Percentiles rank a stretch among this genome's conserved stretches.
phyloP scores from a whole-genome alignment of 2,329 filamentous ascomycete genomes.

The Lecanicillium sp. region DNA sequence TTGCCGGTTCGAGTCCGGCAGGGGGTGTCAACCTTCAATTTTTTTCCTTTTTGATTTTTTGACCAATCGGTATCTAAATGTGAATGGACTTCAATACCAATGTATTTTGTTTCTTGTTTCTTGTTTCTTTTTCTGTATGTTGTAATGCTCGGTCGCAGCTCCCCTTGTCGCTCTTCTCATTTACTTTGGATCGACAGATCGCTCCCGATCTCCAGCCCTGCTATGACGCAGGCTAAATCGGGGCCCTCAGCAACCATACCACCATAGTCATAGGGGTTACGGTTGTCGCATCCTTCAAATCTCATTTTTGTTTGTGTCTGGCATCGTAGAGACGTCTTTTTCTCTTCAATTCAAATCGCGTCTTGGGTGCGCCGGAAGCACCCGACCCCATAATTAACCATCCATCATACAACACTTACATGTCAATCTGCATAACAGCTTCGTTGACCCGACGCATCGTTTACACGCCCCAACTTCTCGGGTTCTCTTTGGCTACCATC shows the following conservation, averaged over 20 bases:
- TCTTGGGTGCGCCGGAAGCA: background rate
- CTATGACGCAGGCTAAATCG: constrained; percentile 13
- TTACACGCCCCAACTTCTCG: background rate
- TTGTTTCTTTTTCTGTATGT: background rate
- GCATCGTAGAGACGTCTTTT: background rate
- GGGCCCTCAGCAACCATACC: background rate
- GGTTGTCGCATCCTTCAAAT: background rate
- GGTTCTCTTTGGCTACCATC: background rate
- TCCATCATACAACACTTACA: constrained; percentile 1
- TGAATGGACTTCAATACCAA: too few species aligned
- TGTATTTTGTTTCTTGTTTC: background rate
- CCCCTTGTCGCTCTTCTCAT: too few species aligned
- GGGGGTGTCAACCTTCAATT: constrained; percentile 6
- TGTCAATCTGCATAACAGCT: background rate
- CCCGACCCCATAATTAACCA: background rate
- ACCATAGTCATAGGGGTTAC: background rate
- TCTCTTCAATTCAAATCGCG: background rate
- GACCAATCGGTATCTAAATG: too few species aligned
- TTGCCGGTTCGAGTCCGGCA: constrained; percentile 15
- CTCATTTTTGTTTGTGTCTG: background rate
- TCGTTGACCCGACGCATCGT: background rate
- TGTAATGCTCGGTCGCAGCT: too few species aligned
- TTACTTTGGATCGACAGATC: constrained; percentile 3
- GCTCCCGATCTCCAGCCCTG: constrained; percentile 3
- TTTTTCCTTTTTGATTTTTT: background rate